phyloP scores from a whole-genome alignment of 2,329 filamentous ascomycete genomes.

The Colletotrichum sp. region DNA sequence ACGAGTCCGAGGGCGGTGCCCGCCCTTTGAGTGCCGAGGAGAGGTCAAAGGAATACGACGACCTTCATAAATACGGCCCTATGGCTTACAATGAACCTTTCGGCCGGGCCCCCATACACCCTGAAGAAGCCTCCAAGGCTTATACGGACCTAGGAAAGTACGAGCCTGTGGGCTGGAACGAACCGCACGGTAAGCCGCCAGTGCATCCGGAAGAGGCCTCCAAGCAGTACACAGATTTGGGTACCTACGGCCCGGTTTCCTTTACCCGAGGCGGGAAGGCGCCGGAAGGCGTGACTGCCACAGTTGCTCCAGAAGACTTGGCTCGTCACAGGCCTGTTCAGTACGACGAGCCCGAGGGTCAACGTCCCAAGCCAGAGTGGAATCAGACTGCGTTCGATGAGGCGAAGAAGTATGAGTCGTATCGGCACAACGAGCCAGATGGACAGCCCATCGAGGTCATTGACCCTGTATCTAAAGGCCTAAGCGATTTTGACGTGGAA shows the following conservation, averaged over 20 bases:
- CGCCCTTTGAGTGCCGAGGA: conserved; percentile 29
- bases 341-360: conserved; percentile 11
- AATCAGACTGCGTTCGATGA: conserved; percentile 39
- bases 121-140: conserved; percentile 12
- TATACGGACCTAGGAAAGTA: conserved; percentile 22
- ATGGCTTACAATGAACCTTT: conserved; percentile 25
- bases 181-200: conserved; percentile 24
- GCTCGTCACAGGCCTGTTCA: conserved; percentile 13
- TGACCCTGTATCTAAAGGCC: conserved; percentile 38
- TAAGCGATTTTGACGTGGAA: conserved; percentile 43
- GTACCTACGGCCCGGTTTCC: conserved; percentile 31
- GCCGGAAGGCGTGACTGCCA: not conserved
- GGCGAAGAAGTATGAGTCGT: conserved; percentile 42
- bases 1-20: conserved; percentile 26
- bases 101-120: conserved; percentile 15
- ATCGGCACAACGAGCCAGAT: conserved; percentile 40
- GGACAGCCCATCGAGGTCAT: conserved; percentile 29
- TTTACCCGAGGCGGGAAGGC: conserved; percentile 26
- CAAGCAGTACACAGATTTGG: conserved; percentile 41
- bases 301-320: conserved; percentile 3
- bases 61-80: conserved; percentile 43
- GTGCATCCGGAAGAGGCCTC: conserved; percentile 36
- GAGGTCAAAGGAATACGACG: conserved; percentile 40
- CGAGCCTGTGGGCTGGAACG: conserved; percentile 25
- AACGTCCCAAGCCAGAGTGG: conserved; percentile 36